Evolutionary conservation across 441 rosid species (phyloP).

Genomic region (Arabidopsis lyrata): DNA sequence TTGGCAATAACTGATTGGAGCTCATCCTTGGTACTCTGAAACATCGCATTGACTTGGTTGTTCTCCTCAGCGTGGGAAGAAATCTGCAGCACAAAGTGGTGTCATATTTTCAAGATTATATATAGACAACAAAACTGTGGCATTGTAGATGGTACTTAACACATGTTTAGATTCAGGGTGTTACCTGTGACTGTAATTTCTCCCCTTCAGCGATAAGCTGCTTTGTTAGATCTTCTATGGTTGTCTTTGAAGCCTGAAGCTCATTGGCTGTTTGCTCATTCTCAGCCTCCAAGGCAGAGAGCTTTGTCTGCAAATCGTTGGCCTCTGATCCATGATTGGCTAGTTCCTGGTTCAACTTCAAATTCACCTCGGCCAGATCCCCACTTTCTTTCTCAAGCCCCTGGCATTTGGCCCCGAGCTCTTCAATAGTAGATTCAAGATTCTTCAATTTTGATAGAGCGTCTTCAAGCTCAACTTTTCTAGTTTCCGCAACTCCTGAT

Average conservation of each 20-base stretch:
- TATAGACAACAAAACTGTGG: slow-evolving; percentile 13
- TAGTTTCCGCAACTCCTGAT: slow-evolving; percentile 60
- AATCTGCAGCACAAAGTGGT: slow-evolving; percentile 55
- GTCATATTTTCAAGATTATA: slow-evolving; percentile 30
- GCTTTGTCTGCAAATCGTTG: slow-evolving; percentile 61
- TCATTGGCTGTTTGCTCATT: slow-evolving; percentile 70
- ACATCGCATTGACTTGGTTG: slow-evolving; percentile 65
- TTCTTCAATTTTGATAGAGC: slow-evolving; percentile 60
- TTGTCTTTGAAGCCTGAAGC: slow-evolving; percentile 67
- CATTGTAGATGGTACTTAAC: slow-evolving; percentile 15
- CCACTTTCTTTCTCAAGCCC: slow-evolving; percentile 74
- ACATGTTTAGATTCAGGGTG: slow-evolving; percentile 22
- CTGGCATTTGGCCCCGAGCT: slow-evolving; percentile 61
- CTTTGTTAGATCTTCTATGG: slow-evolving; percentile 66
- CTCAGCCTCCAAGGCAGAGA: slow-evolving; percentile 57
- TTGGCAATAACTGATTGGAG: slow-evolving; percentile 65
- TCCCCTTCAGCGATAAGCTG: slow-evolving; percentile 73
- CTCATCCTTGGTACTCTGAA: slow-evolving; percentile 74
- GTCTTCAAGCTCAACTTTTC: slow-evolving; percentile 72
- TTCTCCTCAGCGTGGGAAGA: slow-evolving; percentile 80
- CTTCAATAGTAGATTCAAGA: slow-evolving; percentile 68
- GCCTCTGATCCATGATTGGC: slow-evolving; percentile 68
- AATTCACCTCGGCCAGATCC: slow-evolving; percentile 79
- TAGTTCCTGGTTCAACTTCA: slow-evolving; percentile 77
- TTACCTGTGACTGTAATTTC: slow-evolving; percentile 82